phyloP scores from a whole-genome alignment of 176 grass and related monocot genomes.

The Avena eriantha region DNA sequence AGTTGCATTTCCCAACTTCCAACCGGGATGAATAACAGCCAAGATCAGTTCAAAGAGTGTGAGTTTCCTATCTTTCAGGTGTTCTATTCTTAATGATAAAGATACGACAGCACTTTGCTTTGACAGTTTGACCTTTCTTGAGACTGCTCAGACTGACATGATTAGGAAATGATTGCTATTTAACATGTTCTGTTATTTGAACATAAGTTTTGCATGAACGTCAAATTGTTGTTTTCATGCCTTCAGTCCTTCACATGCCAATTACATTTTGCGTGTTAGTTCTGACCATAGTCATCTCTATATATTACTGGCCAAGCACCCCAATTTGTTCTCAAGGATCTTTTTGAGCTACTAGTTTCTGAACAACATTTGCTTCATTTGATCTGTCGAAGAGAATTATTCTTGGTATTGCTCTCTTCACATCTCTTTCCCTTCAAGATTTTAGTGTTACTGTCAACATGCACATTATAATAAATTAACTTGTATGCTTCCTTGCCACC shows the following conservation, averaged over 20 bases:
- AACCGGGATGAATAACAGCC: constrained; percentile 49
- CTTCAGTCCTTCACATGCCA: constrained; percentile 15
- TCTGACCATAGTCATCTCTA: constrained; percentile 6
- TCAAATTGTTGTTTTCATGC: constrained; percentile 18
- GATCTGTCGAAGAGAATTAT: constrained; percentile 14
- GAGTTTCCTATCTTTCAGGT: constrained; percentile 48
- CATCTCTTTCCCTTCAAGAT: constrained; percentile 7
- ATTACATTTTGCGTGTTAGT: not conserved
- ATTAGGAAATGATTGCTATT: constrained; percentile 27
- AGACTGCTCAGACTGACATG: not conserved
- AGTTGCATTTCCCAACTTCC: constrained; percentile 69
- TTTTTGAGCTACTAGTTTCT: constrained; percentile 16
- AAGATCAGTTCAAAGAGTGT: constrained; percentile 67
- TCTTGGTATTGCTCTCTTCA: constrained; percentile 23
- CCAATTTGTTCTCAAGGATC: not conserved
- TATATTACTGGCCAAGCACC: not conserved
- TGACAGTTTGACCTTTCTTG: not conserved
- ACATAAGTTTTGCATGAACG: constrained; percentile 21
- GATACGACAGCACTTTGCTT: constrained; percentile 14
- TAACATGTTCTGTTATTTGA: constrained; percentile 7
- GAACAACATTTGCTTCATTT: constrained; percentile 28
- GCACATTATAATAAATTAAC: not conserved
- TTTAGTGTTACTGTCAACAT: constrained; percentile 1
- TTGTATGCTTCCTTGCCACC: not conserved
- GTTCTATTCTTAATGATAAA: constrained; percentile 28